Evolutionary conservation across 2,329 filamentous ascomycete genomes (phyloP).

Genomic region (Colletotrichum ledebouriae): DNA sequence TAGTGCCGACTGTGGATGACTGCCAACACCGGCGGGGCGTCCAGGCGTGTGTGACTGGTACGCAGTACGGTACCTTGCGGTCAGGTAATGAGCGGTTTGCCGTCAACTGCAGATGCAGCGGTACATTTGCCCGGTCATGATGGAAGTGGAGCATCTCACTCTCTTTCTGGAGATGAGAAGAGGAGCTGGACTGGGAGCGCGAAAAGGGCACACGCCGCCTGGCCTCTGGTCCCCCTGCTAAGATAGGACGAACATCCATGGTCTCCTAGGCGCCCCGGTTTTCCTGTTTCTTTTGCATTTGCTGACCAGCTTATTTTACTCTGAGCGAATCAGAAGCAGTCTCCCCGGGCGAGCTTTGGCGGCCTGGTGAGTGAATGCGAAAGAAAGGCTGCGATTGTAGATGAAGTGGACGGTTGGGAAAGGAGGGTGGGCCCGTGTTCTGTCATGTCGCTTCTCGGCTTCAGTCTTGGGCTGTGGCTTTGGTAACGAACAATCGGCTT

Average conservation of each 20-base stretch:
- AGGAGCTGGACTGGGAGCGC: slow-evolving; percentile 38
- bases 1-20: slow-evolving; percentile 40
- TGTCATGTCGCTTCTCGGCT: slow-evolving; percentile 6
- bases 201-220: slow-evolving; percentile 38
- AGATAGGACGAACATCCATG: slow-evolving; percentile 27
- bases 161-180: slow-evolving; percentile 41
- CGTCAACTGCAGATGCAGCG: background rate
- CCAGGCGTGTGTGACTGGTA: too few relatives aligned
- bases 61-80: slow-evolving; percentile 15
- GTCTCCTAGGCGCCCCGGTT: slow-evolving; percentile 25
- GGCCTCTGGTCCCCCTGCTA: slow-evolving; percentile 29
- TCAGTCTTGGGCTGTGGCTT: slow-evolving; percentile 33
- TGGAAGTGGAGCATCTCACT: slow-evolving; percentile 36
- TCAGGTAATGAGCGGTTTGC: slow-evolving; percentile 33
- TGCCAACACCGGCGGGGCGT: slow-evolving; percentile 6
- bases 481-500: slow-evolving; percentile 29
- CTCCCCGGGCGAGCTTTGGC: slow-evolving; percentile 34
- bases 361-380: slow-evolving; percentile 31
- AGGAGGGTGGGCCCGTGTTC: slow-evolving; percentile 30
- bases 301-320: slow-evolving; percentile 44
- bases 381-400: slow-evolving; percentile 24
- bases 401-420: slow-evolving; percentile 30
- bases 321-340: slow-evolving; percentile 42
- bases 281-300: slow-evolving; percentile 39
- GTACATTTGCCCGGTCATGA: slow-evolving; percentile 34